phyloP scores from a whole-genome alignment of 257 asterid genomes.

The Striga asiatica region DNA sequence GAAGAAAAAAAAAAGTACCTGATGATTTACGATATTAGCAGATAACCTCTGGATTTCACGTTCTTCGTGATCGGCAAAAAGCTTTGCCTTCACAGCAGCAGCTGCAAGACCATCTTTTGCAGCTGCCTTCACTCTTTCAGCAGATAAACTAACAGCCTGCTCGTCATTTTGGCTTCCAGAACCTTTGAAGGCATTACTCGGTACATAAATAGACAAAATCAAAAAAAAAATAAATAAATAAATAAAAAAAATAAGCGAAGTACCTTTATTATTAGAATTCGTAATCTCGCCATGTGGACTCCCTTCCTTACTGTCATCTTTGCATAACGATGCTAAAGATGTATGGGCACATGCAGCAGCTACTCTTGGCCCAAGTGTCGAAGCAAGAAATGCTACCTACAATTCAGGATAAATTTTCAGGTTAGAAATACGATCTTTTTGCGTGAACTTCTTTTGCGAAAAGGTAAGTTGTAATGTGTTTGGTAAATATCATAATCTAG shows the following conservation, averaged over 20 bases:
- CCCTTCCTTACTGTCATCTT: constrained; percentile 29
- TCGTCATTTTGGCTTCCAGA: constrained; percentile 23
- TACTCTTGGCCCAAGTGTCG: constrained; percentile 65
- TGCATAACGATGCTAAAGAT: constrained; percentile 42
- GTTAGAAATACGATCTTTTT: not conserved
- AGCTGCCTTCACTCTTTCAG: constrained; percentile 44
- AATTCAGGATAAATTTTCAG: constrained; percentile 10
- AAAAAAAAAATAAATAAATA: not conserved
- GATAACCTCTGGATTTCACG: constrained; percentile 62
- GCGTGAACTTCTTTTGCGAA: no score
- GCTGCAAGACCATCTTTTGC: constrained; percentile 55
- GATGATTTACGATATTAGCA: constrained; percentile 54
- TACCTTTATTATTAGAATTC: constrained; percentile 34
- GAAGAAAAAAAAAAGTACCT: constrained; percentile 23
- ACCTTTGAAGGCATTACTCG: constrained; percentile 18
- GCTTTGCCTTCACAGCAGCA: constrained; percentile 49
- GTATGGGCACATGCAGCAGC: constrained; percentile 72
- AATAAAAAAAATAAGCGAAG: not conserved
- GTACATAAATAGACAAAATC: not conserved
- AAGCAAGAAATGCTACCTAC: constrained; percentile 57
- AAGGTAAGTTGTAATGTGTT: no score
- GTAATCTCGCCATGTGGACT: constrained; percentile 24
- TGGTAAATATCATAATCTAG: no score
- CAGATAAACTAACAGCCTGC: constrained; percentile 30
- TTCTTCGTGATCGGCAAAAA: constrained; percentile 61